Percentiles rank a stretch among this genome's conserved stretches.
Evolutionary conservation across 116 monocot species (phyloP).

Genomic region (Phalaenopsis hybrid): DNA sequence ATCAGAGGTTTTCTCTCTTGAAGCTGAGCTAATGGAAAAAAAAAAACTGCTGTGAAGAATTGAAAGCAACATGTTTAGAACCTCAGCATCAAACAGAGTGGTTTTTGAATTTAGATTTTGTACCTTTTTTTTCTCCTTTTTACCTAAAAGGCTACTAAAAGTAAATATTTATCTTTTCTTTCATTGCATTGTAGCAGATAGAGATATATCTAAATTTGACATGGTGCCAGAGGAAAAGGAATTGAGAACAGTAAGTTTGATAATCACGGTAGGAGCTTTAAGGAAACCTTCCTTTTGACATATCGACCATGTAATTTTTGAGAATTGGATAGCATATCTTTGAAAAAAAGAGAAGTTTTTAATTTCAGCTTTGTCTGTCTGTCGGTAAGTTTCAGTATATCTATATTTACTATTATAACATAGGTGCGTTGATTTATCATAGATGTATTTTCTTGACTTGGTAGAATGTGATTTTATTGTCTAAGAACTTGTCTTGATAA

Average conservation of each 20-base stretch:
- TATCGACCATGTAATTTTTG: no score
- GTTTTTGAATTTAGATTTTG: slow-evolving; percentile 13
- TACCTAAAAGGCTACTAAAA: neutral
- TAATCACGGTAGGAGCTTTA: no score
- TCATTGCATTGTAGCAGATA: slow-evolving; percentile 19
- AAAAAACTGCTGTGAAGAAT: slow-evolving; percentile 30
- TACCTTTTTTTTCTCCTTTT: neutral
- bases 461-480: no score
- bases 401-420: no score
- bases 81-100: slow-evolving; percentile 38
- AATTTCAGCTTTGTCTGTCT: no score
- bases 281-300: no score
- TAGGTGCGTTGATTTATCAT: no score
- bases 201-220: slow-evolving; percentile 17
- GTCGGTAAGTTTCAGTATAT: no score
- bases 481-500: no score
- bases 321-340: no score
- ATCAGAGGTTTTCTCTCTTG: slow-evolving; percentile 29
- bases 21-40: slow-evolving; percentile 30
- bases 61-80: slow-evolving; percentile 34
- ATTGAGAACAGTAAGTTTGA: slow-evolving; percentile 42
- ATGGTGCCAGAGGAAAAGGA: slow-evolving; percentile 31
- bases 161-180: neutral
- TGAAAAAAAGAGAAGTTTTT: no score
- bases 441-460: no score